Evolutionary conservation across 352 stramenopile genomes (phyloP).

Genomic region (Pythium dissimile): DNA sequence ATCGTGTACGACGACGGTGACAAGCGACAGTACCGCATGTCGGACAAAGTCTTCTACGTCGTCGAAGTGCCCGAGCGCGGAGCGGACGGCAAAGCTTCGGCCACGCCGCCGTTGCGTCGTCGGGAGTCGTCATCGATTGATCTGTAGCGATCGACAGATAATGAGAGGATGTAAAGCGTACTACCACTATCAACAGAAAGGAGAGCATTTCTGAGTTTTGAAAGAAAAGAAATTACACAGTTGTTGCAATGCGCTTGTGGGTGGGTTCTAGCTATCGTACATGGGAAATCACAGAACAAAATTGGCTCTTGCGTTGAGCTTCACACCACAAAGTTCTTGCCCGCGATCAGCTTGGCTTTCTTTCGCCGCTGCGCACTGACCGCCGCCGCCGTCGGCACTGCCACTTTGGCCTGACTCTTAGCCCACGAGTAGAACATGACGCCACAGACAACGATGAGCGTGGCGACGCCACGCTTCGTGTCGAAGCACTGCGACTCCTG

Average conservation of each 20-base stretch:
- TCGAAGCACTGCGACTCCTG: constrained; percentile 88
- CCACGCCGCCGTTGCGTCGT: constrained; percentile 3
- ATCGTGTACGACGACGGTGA: constrained; percentile 87
- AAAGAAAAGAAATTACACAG: too few relatives aligned
- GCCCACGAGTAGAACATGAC: constrained; percentile 88
- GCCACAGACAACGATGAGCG: constrained; percentile 72
- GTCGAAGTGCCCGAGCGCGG: constrained; percentile 19
- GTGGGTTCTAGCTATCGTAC: too few relatives aligned
- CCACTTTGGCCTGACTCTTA: constrained; percentile 52
- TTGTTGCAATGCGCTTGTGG: too few relatives aligned
- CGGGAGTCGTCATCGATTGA: constrained; percentile 21
- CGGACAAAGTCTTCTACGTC: constrained; percentile 86
- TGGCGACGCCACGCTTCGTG: constrained; percentile 75
- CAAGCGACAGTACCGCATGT: constrained; percentile 86
- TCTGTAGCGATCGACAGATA: too few relatives aligned
- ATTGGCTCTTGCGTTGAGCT: neutral
- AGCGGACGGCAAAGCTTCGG: neutral
- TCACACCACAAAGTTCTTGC: constrained; percentile 68
- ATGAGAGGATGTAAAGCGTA: too few relatives aligned
- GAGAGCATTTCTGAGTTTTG: too few relatives aligned
- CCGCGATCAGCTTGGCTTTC: constrained; percentile 42
- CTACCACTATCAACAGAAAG: too few relatives aligned
- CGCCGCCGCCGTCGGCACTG: neutral
- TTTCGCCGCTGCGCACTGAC: neutral
- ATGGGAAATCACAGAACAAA: neutral